phyloP scores from a whole-genome alignment of 2,329 filamentous ascomycete genomes.

The Gnomoniopsis smithogilvyi region DNA sequence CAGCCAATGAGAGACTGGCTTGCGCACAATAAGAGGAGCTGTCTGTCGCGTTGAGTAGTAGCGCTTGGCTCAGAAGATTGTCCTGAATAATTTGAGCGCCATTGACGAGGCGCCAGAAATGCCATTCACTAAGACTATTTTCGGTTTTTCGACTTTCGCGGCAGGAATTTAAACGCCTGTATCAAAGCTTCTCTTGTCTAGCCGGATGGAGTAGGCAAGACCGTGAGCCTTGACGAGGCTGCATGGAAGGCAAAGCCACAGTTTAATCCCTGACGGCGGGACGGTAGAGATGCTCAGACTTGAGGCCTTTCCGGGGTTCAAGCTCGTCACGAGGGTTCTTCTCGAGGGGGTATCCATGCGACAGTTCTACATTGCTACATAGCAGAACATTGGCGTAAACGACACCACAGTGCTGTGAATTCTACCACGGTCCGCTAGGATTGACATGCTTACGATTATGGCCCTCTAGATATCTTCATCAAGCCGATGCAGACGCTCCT shows the following conservation, averaged over 20 bases:
- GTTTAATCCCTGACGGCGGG: conserved; percentile 14
- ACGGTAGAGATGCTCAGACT: conserved; percentile 2
- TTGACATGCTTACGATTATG: conserved; percentile 23
- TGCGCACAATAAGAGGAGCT: background rate
- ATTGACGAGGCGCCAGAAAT: no score
- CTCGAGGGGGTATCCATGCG: conserved; percentile 3
- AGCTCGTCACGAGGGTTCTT: conserved; percentile 10
- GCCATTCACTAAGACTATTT: background rate
- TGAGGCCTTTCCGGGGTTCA: conserved; percentile 2
- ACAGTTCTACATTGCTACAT: conserved; percentile 12
- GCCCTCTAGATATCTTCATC: conserved; percentile 18
- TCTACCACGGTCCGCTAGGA: conserved; percentile 27
- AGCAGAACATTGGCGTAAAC: background rate
- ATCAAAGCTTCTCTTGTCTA: background rate
- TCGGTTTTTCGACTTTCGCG: background rate
- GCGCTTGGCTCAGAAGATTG: background rate
- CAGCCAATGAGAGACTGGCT: background rate
- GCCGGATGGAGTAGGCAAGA: conserved; percentile 19
- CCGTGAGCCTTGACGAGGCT: conserved; percentile 17
- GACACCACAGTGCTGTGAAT: conserved; percentile 22
- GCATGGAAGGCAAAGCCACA: conserved; percentile 17
- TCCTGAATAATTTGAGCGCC: no score
- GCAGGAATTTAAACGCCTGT: background rate
- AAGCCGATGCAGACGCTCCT: background rate
- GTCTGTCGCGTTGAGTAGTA: background rate